Evolutionary conservation across 495 filamentous ascomycete species (phyloP).

Genomic region (Parachaetomium inaequale): DNA sequence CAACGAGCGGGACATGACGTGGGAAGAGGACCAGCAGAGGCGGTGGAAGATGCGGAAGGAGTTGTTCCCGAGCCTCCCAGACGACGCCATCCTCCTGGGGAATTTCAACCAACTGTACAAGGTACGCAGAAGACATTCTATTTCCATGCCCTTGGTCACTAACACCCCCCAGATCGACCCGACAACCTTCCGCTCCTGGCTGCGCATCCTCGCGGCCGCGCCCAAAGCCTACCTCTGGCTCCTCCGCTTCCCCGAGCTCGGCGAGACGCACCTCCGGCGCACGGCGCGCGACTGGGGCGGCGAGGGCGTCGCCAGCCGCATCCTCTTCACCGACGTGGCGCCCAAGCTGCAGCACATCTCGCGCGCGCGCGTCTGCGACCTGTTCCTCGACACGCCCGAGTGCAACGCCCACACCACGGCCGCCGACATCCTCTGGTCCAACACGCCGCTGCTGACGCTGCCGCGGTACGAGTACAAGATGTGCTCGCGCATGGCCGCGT

Average conservation of each 20-base stretch:
- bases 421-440: constrained; percentile 93
- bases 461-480: constrained; percentile 97
- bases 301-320: constrained; percentile 79
- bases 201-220: constrained; percentile 82
- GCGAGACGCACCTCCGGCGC: constrained; percentile 76
- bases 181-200: constrained; percentile 93
- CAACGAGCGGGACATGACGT: constrained; percentile 60
- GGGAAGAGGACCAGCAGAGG: constrained; percentile 79
- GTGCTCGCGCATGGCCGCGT: constrained; percentile 97
- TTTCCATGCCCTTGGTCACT: not conserved
- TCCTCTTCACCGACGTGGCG: constrained; percentile 95
- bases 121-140: constrained; percentile 50
- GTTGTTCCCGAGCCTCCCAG: constrained; percentile 77
- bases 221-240: constrained; percentile 94
- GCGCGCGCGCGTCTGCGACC: constrained; percentile 83
- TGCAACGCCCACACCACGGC: constrained; percentile 98
- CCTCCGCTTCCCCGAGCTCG: constrained; percentile 90
- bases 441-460: constrained; percentile 88
- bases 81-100: constrained; percentile 86
- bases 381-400: constrained; percentile 96
- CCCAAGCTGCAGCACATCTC: constrained; percentile 94
- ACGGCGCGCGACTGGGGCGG: constrained; percentile 83
- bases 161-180: constrained; percentile 74
- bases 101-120: constrained; percentile 99
- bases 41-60: constrained; percentile 95